Evolutionary conservation across 345 rosid species (phyloP).

Genomic region (Rhodamnia rubescens): DNA sequence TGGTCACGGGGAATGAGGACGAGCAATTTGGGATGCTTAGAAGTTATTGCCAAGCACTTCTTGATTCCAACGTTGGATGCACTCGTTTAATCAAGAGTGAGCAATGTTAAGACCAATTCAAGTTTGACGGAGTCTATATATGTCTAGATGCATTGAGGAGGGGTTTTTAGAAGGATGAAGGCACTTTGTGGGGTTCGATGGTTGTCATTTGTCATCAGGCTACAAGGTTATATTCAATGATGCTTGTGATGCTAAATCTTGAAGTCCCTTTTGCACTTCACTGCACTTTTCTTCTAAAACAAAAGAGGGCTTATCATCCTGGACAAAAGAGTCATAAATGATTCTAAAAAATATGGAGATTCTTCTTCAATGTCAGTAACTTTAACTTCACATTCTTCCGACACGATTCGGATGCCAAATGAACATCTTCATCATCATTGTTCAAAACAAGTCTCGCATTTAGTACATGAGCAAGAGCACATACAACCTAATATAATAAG

Average conservation of each 20-base stretch:
- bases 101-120: not conserved
- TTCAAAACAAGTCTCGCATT: constrained; percentile 81
- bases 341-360: constrained; percentile 28
- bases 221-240: constrained; percentile 5
- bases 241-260: constrained; percentile 16
- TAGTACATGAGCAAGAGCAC: constrained; percentile 90
- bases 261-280: constrained; percentile 10
- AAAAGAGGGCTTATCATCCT: constrained; percentile 19
- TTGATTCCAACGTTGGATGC: accelerated
- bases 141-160: not conserved
- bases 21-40: not conserved
- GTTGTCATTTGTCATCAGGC: not conserved
- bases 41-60: not conserved
- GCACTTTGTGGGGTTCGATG: not conserved
- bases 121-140: not conserved
- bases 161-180: not conserved
- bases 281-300: constrained; percentile 17
- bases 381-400: constrained; percentile 40
- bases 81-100: not conserved
- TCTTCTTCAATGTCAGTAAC: constrained; percentile 47
- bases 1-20: not conserved
- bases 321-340: constrained; percentile 21
- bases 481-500: constrained; percentile 48
- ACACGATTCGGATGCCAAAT: constrained; percentile 45
- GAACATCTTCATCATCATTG: constrained; percentile 51